Evolutionary conservation across 331 rosid genomes (phyloP).

Genomic region (Quercus lobata): DNA sequence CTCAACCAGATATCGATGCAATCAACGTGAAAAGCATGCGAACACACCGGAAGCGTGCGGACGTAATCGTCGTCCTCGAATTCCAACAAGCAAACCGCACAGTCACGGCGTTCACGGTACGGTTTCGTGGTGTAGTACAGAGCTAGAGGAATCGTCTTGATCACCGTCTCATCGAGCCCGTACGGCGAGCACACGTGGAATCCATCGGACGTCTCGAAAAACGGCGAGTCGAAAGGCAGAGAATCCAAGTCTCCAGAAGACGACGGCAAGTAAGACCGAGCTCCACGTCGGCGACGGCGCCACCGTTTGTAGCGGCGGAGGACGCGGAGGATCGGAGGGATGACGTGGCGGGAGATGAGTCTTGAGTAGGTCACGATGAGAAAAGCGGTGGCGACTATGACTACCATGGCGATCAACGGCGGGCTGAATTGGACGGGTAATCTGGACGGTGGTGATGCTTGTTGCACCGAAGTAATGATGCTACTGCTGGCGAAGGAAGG

Average conservation of each 20-base stretch:
- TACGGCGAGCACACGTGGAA: slow-evolving; percentile 60
- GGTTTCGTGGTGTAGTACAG: slow-evolving; percentile 51
- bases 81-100: slow-evolving; percentile 81
- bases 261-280: slow-evolving; percentile 46
- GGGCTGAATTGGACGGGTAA: slow-evolving; percentile 81
- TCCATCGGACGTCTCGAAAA: slow-evolving; percentile 45
- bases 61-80: slow-evolving; percentile 82
- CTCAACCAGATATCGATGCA: slow-evolving; percentile 94
- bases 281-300: slow-evolving; percentile 38
- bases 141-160: slow-evolving; percentile 81
- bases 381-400: slow-evolving; percentile 77
- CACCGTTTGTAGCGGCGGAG: slow-evolving; percentile 32
- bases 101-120: slow-evolving; percentile 47
- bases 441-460: slow-evolving; percentile 35
- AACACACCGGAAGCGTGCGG: slow-evolving; percentile 75
- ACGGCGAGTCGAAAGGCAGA: slow-evolving; percentile 66
- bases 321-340: slow-evolving; percentile 44
- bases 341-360: slow-evolving; percentile 76
- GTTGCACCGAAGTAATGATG: neutral
- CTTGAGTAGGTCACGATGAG: slow-evolving; percentile 84
- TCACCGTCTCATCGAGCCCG: slow-evolving; percentile 81
- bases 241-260: slow-evolving; percentile 71
- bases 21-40: slow-evolving; percentile 82
- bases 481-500: neutral
- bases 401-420: slow-evolving; percentile 87